These are phyloP conservation scores for Aspergillus brasiliensis DNA, from an alignment of 2,329 filamentous ascomycete species.

Conservation along the genomic window DNA sequence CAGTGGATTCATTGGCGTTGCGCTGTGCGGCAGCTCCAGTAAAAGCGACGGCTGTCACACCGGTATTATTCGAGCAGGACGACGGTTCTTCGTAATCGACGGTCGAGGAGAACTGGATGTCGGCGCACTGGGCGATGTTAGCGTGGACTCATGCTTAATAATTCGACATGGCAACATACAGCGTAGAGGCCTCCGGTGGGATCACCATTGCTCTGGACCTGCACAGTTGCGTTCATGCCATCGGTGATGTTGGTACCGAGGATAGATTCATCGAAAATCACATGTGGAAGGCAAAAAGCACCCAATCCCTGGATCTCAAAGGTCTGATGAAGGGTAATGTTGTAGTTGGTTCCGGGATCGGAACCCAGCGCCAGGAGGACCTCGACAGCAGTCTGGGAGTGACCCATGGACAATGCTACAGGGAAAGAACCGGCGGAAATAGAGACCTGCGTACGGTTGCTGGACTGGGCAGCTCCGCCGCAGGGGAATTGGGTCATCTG, in stretches of 20 bases:
- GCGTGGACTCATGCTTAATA: neutral
- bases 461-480: constrained; percentile 51
- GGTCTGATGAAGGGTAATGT: constrained; percentile 65
- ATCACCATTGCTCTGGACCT: constrained; percentile 67
- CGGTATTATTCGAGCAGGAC: constrained; percentile 62
- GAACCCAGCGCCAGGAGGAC: constrained; percentile 57
- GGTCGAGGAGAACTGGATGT: constrained; percentile 65
- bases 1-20: constrained; percentile 50
- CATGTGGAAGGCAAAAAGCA: constrained; percentile 65
- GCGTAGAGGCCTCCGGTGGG: constrained; percentile 67
- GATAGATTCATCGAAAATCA: constrained; percentile 43
- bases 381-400: constrained; percentile 55
- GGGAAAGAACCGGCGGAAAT: constrained; percentile 52
- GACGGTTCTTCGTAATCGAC: constrained; percentile 48
- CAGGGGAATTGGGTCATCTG: constrained; percentile 52
- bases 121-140: constrained; percentile 62
- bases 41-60: constrained; percentile 53
- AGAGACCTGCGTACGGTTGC: constrained; percentile 52
- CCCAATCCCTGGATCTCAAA: constrained; percentile 63
- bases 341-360: constrained; percentile 63
- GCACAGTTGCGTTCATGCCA: constrained; percentile 66
- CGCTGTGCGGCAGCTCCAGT: constrained; percentile 37
- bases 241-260: constrained; percentile 55
- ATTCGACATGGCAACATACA: constrained; percentile 40
- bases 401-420: constrained; percentile 55